Conservation (phyloP, 2,329 filamentous ascomycete genomes). For the Ascochyta fabae region DNA sequence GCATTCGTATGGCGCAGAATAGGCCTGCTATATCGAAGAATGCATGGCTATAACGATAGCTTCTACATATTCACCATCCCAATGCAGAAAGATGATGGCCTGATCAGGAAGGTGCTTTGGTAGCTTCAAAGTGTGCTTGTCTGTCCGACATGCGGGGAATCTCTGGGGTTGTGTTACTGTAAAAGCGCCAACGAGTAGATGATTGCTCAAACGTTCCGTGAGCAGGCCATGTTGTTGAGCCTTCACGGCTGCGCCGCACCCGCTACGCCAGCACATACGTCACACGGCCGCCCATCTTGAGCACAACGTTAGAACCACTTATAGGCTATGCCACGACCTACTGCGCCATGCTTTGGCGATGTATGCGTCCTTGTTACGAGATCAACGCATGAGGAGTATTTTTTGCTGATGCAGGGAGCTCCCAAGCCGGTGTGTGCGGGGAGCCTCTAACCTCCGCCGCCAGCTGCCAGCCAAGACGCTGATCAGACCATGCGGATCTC, state of each 20-base stretch:
- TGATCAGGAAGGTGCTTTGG: conserved; percentile 28
- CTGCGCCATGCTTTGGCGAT: not conserved
- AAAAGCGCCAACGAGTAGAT: not conserved
- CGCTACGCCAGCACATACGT: conserved; percentile 21
- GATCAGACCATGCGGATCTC: conserved; percentile 8
- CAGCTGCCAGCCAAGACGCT: conserved; percentile 12
- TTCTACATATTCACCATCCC: not conserved
- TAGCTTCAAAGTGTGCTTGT: not conserved
- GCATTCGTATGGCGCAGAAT: not conserved
- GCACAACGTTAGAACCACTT: conserved; percentile 4
- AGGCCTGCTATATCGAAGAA: conserved; percentile 8
- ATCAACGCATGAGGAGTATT: conserved; percentile 13
- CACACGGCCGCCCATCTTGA: conserved; percentile 17
- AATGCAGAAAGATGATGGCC: conserved; percentile 21
- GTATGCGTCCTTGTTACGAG: conserved; percentile 1
- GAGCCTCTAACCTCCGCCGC: conserved; percentile 10
- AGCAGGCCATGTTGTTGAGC: not conserved
- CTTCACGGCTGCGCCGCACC: not conserved
- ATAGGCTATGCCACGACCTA: not conserved
- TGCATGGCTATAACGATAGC: conserved; percentile 9
- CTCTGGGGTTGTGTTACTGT: not conserved
- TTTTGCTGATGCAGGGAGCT: conserved; percentile 9
- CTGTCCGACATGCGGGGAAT: not conserved
- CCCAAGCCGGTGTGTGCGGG: conserved; percentile 16
- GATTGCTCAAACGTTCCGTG: not conserved